Evolutionary conservation across 2,329 filamentous ascomycete species (phyloP), one percentile per base, ranked within the genome.

Genomic region (Fusarium cicatricum): DNA sequence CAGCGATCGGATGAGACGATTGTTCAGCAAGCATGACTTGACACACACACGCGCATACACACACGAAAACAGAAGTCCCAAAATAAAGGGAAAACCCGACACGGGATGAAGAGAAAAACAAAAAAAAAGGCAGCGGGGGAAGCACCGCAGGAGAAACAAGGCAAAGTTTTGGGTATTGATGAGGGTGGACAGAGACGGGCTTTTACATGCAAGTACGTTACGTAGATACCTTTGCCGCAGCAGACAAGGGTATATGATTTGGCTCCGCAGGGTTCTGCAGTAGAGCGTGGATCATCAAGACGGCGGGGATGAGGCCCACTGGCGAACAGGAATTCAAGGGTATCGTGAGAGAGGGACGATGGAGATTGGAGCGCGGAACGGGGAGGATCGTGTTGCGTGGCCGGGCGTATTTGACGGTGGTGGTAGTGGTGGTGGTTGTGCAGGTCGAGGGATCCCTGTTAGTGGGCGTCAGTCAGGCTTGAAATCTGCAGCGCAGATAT

Each of bases 21-120:
- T 51, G 40, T 39, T 55, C 52, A 53, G 54, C 41, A 52, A 60
- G 50, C 59, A 63, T 54, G 46, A n/a, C n/a, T n/a, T n/a, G n/a
- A n/a, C n/a, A n/a, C n/a, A n/a, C n/a, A n/a, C n/a, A n/a, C n/a
- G n/a, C n/a, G n/a, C n/a, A n/a, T n/a, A 42, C 40, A 54, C 36
- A 42, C 50, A 8, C 23, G 48, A 38, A 36, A 41, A 60, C 51
- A 26, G 47, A 42, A 42, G 46, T 58, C 32, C 46, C 42, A 48
- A 33, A 15, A 16, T 29, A 55, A 41, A 52, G 48, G 26, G 44
- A n/a, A 12, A 43, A 31, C 37, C 38, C 48, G n/a, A 32, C 36
- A 58, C 36, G 11, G 9, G 41, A 52, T 29, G 28, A 26, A 17
- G 31, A 5, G 10, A 9, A 37, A 23, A n/a, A 10, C 26, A 10